Conservation (phyloP, 257 asterid genomes). For the Nicotiana sylvestris region DNA sequence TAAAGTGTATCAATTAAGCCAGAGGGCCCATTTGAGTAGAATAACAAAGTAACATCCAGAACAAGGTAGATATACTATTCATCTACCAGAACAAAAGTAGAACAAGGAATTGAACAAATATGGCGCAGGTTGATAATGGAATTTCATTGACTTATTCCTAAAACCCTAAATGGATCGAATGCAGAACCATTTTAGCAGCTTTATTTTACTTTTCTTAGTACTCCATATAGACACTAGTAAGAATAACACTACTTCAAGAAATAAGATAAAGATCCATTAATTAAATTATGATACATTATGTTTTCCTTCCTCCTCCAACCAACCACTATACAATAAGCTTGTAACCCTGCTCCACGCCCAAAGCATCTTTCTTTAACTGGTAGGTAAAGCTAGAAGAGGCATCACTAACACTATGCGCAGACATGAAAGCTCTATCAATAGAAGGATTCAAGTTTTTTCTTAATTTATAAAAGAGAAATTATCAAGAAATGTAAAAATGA, state of each 20-base stretch:
- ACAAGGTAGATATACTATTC: not conserved
- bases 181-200: not conserved
- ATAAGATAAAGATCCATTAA: not conserved
- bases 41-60: not conserved
- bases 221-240: not conserved
- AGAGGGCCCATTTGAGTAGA: not conserved
- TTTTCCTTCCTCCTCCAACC: not conserved
- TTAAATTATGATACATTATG: not conserved
- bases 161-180: not conserved
- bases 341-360: not conserved
- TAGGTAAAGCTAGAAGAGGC: not conserved
- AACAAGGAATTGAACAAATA: not conserved
- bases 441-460: not conserved
- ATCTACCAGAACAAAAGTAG: not conserved
- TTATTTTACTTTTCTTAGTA: not conserved
- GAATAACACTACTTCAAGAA: not conserved
- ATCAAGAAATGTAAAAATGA: constrained; percentile 5
- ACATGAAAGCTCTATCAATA: not conserved
- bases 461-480: constrained; percentile 9
- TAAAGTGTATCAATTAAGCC: not conserved
- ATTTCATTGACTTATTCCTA: not conserved
- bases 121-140: not conserved
- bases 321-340: not conserved
- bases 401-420: not conserved
- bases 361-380: not conserved